phyloP scores from a whole-genome alignment of 2,329 filamentous ascomycete species.

The Trichoderma lentiforme region DNA sequence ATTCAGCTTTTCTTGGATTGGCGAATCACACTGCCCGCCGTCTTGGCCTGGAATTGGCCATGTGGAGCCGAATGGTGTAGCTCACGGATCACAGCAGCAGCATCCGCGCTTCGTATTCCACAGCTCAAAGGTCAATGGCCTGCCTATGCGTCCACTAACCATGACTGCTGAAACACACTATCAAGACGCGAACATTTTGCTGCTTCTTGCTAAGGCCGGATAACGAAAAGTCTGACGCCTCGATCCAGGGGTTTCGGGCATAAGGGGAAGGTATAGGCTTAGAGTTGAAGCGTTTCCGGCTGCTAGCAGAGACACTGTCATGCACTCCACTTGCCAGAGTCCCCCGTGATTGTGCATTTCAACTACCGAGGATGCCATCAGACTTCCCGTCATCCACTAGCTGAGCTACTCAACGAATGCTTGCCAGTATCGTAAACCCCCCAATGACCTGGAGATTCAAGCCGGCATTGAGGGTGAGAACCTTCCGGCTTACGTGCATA shows the following conservation, averaged over 20 bases:
- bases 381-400: background rate
- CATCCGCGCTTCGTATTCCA: background rate
- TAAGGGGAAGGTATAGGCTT: background rate
- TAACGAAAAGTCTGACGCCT: background rate
- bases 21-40: background rate
- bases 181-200: background rate
- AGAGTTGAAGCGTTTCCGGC: background rate
- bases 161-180: constrained; percentile 6
- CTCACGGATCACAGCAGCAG: background rate
- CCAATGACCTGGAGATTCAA: background rate
- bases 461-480: background rate
- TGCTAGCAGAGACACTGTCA: background rate
- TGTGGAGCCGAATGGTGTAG: background rate
- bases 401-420: background rate
- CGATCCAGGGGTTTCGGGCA: constrained; percentile 7
- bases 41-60: background rate
- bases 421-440: background rate
- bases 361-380: background rate
- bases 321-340: background rate
- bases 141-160: background rate
- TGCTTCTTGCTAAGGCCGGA: background rate
- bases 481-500: background rate
- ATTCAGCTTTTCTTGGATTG: constrained; percentile 6
- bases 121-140: background rate
- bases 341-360: background rate